Conservation (phyloP, 2,329 filamentous ascomycete genomes). For the Tolypocladium album region DNA sequence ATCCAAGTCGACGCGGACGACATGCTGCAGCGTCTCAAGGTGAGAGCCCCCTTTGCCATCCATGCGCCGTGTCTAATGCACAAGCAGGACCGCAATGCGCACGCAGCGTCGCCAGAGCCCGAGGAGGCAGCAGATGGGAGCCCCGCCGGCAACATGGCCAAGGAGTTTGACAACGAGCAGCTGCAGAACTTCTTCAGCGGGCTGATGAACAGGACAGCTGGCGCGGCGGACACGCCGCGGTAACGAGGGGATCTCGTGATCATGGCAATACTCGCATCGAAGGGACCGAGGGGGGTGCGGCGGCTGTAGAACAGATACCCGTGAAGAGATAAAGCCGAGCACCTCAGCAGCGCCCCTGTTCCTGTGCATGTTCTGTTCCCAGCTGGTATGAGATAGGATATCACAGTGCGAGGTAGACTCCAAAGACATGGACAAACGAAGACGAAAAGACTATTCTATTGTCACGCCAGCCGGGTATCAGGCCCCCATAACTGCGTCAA, state of each 20-base stretch:
- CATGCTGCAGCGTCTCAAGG: slow-evolving; percentile 79
- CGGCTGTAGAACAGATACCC: slow-evolving; percentile 32
- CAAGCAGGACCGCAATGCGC: slow-evolving; percentile 44
- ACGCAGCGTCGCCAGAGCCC: slow-evolving; percentile 33
- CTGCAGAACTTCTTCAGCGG: slow-evolving; percentile 49
- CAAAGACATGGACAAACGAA: not conserved
- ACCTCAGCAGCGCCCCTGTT: not conserved
- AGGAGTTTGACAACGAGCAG: slow-evolving; percentile 40
- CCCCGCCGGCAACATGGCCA: slow-evolving; percentile 29
- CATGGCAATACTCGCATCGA: not conserved
- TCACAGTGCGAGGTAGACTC: not conserved
- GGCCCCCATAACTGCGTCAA: not conserved
- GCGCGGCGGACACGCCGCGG: slow-evolving; percentile 11
- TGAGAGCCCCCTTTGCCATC: slow-evolving; percentile 24
- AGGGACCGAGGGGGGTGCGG: slow-evolving; percentile 1
- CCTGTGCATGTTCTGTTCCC: not conserved
- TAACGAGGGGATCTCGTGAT: not conserved
- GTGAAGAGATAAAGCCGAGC: slow-evolving; percentile 1
- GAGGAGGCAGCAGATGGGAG: slow-evolving; percentile 25
- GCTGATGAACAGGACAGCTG: slow-evolving; percentile 43
- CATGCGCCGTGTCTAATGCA: slow-evolving; percentile 9
- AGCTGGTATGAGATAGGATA: not conserved
- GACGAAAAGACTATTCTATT: not conserved
- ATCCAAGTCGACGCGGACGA: slow-evolving; percentile 94
- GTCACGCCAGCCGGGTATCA: not conserved